Conservation (phyloP, 2,329 filamentous ascomycete species). For the Westerdykella sp. region DNA sequence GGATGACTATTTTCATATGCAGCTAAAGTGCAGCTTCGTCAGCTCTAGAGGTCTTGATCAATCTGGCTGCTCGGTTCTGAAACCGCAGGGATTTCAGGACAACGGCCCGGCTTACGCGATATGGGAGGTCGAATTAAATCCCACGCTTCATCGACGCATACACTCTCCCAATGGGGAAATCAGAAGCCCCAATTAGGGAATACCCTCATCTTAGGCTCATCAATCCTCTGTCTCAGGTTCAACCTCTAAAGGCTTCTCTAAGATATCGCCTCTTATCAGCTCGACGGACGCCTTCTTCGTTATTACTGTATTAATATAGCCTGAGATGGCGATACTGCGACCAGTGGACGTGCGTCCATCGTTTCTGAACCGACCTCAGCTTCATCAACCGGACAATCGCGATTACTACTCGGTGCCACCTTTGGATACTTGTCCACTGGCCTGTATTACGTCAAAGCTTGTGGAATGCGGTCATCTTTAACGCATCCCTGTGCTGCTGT, state of each 20-base stretch:
- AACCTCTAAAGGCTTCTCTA: neutral
- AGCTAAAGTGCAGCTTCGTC: slow-evolving; percentile 15
- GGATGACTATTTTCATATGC: too few relatives aligned
- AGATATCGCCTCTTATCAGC: neutral
- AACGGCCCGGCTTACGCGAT: slow-evolving; percentile 12
- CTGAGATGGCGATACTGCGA: slow-evolving; percentile 4
- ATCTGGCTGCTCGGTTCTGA: slow-evolving; percentile 4
- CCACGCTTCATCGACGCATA: neutral
- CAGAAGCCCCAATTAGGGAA: neutral
- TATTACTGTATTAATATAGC: slow-evolving; percentile 4
- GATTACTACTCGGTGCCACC: too few relatives aligned
- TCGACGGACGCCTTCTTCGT: neutral
- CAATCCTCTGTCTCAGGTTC: neutral
- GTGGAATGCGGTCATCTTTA: too few relatives aligned
- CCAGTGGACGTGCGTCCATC: slow-evolving; percentile 1
- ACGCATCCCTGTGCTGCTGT: too few relatives aligned
- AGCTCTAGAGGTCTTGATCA: slow-evolving; percentile 7
- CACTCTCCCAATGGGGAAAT: too few relatives aligned
- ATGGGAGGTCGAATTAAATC: neutral
- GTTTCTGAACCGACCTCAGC: slow-evolving; percentile 1
- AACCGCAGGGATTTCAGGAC: slow-evolving; percentile 6
- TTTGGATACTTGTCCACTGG: neutral
- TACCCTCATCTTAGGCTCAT: slow-evolving; percentile 4
- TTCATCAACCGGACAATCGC: neutral
- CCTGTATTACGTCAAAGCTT: too few relatives aligned